Evolutionary conservation across 108 stramenopile species (phyloP).

Genomic region (Cyclostephanos tholiformis): DNA sequence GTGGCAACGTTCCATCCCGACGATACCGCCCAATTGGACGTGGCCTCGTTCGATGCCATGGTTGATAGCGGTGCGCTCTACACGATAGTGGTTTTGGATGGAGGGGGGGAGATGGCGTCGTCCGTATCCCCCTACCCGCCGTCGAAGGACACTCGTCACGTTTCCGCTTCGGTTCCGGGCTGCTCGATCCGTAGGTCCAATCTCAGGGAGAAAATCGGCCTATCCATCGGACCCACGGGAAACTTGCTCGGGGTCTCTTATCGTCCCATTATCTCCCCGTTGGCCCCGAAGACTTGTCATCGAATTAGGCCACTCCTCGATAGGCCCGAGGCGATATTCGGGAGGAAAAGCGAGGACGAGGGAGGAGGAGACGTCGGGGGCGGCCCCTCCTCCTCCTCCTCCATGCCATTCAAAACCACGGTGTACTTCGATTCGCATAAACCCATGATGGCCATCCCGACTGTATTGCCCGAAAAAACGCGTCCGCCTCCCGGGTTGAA

Average conservation of each 20-base stretch:
- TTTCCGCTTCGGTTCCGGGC: constrained; percentile 48
- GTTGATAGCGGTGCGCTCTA: constrained; percentile 36
- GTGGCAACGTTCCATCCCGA: constrained; percentile 33
- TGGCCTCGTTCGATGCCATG: constrained; percentile 38
- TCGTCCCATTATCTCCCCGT: constrained; percentile 73
- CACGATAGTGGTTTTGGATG: constrained; percentile 38
- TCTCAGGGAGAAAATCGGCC: constrained; percentile 64
- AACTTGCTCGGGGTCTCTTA: constrained; percentile 68
- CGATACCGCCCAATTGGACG: constrained; percentile 28
- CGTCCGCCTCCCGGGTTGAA: constrained; percentile 77
- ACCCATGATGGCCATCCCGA: constrained; percentile 72
- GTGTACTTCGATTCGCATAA: constrained; percentile 63
- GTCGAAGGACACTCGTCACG: constrained; percentile 8
- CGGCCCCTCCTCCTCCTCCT: neutral
- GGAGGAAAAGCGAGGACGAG: constrained; percentile 32
- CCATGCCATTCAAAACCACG: constrained; percentile 64
- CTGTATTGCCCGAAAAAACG: constrained; percentile 52
- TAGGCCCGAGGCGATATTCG: constrained; percentile 42
- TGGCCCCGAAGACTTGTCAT: constrained; percentile 74
- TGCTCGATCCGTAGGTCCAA: constrained; percentile 47
- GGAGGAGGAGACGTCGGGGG: constrained; percentile 2
- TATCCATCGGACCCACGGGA: constrained; percentile 62
- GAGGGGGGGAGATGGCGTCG: constrained; percentile 3
- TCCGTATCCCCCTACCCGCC: constrained; percentile 7
- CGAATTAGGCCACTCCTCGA: constrained; percentile 41